Percentiles rank a stretch among this genome's conserved stretches.
phyloP scores from a whole-genome alignment of 2,329 filamentous ascomycete genomes.

The Fusarium piperis region DNA sequence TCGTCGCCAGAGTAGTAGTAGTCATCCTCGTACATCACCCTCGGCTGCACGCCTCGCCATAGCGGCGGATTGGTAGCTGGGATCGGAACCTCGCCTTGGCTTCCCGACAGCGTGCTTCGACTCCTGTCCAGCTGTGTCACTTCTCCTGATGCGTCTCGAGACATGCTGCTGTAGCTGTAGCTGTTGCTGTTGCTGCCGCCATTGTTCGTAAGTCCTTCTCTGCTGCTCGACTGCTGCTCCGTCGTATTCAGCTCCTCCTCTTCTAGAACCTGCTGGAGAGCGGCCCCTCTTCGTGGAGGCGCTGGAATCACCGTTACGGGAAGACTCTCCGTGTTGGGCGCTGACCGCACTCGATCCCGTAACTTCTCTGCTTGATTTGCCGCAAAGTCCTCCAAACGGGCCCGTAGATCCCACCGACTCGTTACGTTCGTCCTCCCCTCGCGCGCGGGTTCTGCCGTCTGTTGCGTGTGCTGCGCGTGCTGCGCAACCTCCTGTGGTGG shows the following conservation, averaged over 20 bases:
- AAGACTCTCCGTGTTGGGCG: constrained; percentile 63
- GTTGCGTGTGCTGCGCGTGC: constrained; percentile 13
- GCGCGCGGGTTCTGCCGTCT: constrained; percentile 2
- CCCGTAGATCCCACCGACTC: constrained; percentile 64
- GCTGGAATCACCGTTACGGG: constrained; percentile 71
- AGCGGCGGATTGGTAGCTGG: constrained; percentile 51
- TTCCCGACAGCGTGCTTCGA: constrained; percentile 36
- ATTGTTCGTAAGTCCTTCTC: constrained; percentile 24
- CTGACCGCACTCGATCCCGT: constrained; percentile 64
- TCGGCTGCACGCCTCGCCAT: constrained; percentile 54
- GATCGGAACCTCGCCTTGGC: constrained; percentile 40
- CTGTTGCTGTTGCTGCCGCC: constrained; percentile 24
- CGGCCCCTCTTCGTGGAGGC: constrained; percentile 65
- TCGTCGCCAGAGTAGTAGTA: constrained; percentile 46
- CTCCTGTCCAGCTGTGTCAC: constrained; percentile 30
- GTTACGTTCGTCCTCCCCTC: constrained; percentile 27
- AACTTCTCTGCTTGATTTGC: constrained; percentile 68
- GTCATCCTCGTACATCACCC: constrained; percentile 47
- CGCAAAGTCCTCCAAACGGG: constrained; percentile 69
- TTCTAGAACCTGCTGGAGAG: constrained; percentile 65
- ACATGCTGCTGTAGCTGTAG: constrained; percentile 38
- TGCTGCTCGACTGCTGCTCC: constrained; percentile 18
- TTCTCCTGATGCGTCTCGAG: constrained; percentile 37
- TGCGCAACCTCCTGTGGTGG: constrained; percentile 9
- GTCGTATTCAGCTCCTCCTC: constrained; percentile 55